Conservation (phyloP, 2,329 filamentous ascomycete genomes). For the Ampelomyces quisqualis region DNA sequence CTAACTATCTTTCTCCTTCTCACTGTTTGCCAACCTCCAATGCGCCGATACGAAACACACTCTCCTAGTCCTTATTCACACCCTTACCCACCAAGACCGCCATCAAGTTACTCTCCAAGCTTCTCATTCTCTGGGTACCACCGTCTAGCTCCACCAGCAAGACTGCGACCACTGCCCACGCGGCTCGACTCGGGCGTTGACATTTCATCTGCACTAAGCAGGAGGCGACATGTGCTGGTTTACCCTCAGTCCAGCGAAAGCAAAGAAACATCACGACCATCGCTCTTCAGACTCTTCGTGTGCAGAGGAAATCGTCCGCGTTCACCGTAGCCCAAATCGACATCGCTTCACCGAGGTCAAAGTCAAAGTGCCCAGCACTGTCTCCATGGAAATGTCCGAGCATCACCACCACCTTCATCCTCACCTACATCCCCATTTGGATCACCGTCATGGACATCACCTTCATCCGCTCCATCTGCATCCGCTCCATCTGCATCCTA, state of each 20-base stretch:
- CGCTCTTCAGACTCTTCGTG: conserved; percentile 24
- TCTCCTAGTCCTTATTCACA: conserved; percentile 14
- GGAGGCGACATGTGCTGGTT: conserved; percentile 36
- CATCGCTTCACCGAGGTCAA: conserved; percentile 26
- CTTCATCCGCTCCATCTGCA: conserved; percentile 20
- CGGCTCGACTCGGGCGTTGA: conserved; percentile 18
- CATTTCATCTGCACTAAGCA: conserved; percentile 6
- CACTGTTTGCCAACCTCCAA: conserved; percentile 14
- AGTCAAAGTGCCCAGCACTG: conserved; percentile 22
- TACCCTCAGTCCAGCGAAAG: conserved; percentile 29
- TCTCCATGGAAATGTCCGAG: conserved; percentile 17
- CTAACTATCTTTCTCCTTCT: conserved; percentile 18
- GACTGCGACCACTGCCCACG: conserved; percentile 21
- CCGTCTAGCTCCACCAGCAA: conserved; percentile 24
- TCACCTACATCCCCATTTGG: conserved; percentile 18
- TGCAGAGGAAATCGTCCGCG: conserved; percentile 34
- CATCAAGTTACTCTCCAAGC: conserved; percentile 21
- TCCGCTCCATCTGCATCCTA: conserved; percentile 30
- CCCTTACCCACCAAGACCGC: conserved; percentile 19
- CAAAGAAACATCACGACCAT: conserved; percentile 19
- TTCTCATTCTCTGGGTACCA: conserved; percentile 25
- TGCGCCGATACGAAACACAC: conserved; percentile 22
- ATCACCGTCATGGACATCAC: conserved; percentile 19
- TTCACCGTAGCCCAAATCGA: conserved; percentile 19
- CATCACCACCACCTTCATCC: conserved; percentile 21